Percentiles rank a stretch among this genome's conserved stretches.
These are phyloP conservation scores for Auriscalpium vulgare DNA, from an alignment of 768 basidiomycete species.

Conservation along the genomic window DNA sequence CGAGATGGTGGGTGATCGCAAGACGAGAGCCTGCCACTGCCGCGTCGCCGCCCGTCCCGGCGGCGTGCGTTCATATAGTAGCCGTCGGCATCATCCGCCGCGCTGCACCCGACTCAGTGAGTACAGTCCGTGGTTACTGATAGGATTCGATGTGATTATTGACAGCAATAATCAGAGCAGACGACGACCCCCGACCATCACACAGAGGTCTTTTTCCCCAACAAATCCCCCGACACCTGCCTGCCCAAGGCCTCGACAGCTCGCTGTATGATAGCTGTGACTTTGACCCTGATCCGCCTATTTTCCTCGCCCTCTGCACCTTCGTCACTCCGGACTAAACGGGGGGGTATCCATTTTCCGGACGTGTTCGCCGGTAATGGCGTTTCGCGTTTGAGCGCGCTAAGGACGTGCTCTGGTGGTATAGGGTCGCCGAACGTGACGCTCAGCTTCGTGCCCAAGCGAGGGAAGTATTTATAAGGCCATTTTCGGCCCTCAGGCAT, in stretches of 20 bases:
- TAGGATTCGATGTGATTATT: too few species aligned
- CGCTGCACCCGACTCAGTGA: too few species aligned
- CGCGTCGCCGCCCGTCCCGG: too few species aligned
- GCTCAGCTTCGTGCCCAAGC: slow-evolving; percentile 51
- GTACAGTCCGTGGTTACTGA: too few species aligned
- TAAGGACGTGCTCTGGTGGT: slow-evolving; percentile 30
- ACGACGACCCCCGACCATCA: too few species aligned
- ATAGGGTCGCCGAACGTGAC: slow-evolving; percentile 80
- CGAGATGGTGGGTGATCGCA: too few species aligned
- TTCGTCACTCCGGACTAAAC: not conserved
- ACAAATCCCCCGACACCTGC: not conserved
- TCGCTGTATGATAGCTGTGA: not conserved
- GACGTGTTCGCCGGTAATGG: not conserved
- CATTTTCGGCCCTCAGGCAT: slow-evolving; percentile 83
- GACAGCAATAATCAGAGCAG: too few species aligned
- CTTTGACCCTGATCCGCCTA: not conserved
- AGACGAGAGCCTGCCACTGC: too few species aligned
- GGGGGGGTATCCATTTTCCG: too few species aligned
- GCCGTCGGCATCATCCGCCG: too few species aligned
- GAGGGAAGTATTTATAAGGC: slow-evolving; percentile 68
- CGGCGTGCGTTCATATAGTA: too few species aligned
- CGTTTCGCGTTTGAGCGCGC: slow-evolving; percentile 16
- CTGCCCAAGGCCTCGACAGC: not conserved
- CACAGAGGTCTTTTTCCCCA: not conserved
- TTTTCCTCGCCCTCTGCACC: not conserved